Base-by-base conservation (phyloP, 73 alveolate species). In the Stentor roeselii region DNA sequence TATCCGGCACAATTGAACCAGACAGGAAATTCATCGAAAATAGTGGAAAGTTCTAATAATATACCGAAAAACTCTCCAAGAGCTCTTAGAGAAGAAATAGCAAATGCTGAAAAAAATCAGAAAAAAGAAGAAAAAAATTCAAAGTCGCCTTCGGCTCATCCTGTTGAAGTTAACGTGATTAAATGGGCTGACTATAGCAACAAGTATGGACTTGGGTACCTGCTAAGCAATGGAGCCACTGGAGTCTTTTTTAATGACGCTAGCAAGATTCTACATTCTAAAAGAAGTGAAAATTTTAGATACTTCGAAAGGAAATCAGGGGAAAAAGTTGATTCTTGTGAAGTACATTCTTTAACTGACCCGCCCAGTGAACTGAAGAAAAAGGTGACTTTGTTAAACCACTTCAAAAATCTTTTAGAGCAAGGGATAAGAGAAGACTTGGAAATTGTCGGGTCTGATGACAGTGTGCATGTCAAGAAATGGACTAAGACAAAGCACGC, bases 401-500 rank as follows among this genome's bases (percentile, higher is more conserved):
- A 88, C 60, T 88, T 88, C 59, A 84, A 83, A 82, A 60, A 82
- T 36, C 86, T 86, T 59, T 82, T 88, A 35, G 94, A 88, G 59
- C 89, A 84, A 3, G 91, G 86, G 3, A 77, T 60, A 0, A 91
- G 86, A 27, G 75, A 59, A 14, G 82, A 80, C 39, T n/a, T 35
- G 14, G 60, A 76, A n/a, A 27, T 75, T 84, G 38, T 39, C 39
- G 78, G 80, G 42, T 82, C 86, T 59, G 92, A 86, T 27, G 94
- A 84, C 6, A 30, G 82, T 30, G 42, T 39, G 2, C 90, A 92
- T 90, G 97, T 92, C 3, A 92, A 90, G 78, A 92, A 92, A 58
- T 92, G 97, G 95, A 83, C 90, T 90, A 82, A 95, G 60, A 95
- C 99, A 3, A 85, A 89, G 59, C 98, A 94, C 84, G 99, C 98